Percentiles rank a stretch among this genome's conserved stretches.
Conservation (phyloP, 345 rosid genomes). For the Gossypium arboreum region DNA sequence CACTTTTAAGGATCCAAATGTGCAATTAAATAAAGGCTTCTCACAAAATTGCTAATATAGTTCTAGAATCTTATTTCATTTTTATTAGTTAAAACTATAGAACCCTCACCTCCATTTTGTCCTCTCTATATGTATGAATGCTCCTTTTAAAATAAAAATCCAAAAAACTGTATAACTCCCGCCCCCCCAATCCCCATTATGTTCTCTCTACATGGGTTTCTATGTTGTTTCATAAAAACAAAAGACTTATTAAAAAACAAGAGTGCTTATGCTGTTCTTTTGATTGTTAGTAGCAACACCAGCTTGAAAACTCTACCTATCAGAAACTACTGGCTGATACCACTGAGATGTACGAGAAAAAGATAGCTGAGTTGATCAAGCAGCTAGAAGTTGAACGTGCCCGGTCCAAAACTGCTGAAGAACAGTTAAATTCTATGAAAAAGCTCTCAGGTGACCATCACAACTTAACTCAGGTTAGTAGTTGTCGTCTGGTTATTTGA, state of each 20-base stretch:
- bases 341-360: slow-evolving; percentile 75
- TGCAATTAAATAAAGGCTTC: neutral
- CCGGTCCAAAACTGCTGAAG: slow-evolving; percentile 35
- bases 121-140: neutral
- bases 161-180: too few relatives aligned
- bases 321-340: slow-evolving; percentile 67
- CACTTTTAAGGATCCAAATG: neutral
- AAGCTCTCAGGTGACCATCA: slow-evolving; percentile 50
- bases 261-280: slow-evolving; percentile 25
- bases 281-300: slow-evolving; percentile 57
- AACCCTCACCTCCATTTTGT: neutral
- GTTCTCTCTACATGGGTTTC: neutral
- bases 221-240: too few relatives aligned
- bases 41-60: neutral
- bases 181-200: too few relatives aligned
- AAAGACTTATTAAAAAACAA: neutral
- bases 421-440: slow-evolving; percentile 44
- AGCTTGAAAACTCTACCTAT: slow-evolving; percentile 58
- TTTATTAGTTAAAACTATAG: neutral
- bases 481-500: slow-evolving; percentile 9
- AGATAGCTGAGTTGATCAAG: slow-evolving; percentile 56
- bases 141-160: too few relatives aligned
- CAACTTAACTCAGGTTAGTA: slow-evolving; percentile 56
- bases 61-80: neutral
- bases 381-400: slow-evolving; percentile 52